Percentiles rank a stretch among this genome's conserved stretches.
phyloP scores from a whole-genome alignment of 1,284 basidiomycete genomes.

The Bjerkandera adusta region DNA sequence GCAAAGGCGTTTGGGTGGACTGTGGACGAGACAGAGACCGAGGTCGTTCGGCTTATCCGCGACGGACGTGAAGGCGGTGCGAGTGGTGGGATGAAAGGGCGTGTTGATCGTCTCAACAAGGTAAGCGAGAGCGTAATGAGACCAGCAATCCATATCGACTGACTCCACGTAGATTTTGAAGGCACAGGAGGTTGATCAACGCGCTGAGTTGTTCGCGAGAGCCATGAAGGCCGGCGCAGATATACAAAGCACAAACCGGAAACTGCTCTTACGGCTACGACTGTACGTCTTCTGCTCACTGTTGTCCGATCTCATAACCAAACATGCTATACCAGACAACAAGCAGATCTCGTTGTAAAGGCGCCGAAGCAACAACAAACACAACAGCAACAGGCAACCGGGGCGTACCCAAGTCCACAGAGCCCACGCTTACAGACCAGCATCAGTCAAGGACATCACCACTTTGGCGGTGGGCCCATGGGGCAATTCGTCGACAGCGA shows the following conservation, averaged over 20 bases:
- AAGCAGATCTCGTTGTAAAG: conserved; percentile 58
- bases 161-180: conserved; percentile 66
- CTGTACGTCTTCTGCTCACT: conserved; percentile 45
- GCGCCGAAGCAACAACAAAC: conserved; percentile 13
- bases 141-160: neutral
- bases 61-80: too few species aligned
- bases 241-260: conserved; percentile 70
- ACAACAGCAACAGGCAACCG: neutral
- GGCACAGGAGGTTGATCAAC: conserved; percentile 71
- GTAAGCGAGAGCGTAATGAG: conserved; percentile 30
- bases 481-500: too few species aligned
- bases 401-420: too few species aligned
- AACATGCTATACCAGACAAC: conserved; percentile 51
- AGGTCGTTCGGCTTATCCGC: conserved; percentile 75
- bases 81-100: conserved; percentile 69
- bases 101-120: conserved; percentile 82
- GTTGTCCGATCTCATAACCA: conserved; percentile 1
- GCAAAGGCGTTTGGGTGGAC: conserved; percentile 81
- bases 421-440: too few species aligned
- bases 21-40: conserved; percentile 62
- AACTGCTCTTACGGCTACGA: conserved; percentile 73
- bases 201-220: conserved; percentile 69
- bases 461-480: too few species aligned
- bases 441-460: too few species aligned
- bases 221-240: conserved; percentile 71